phyloP scores from a whole-genome alignment of 768 basidiomycete species.

The Hysterangium stoloniferum region DNA sequence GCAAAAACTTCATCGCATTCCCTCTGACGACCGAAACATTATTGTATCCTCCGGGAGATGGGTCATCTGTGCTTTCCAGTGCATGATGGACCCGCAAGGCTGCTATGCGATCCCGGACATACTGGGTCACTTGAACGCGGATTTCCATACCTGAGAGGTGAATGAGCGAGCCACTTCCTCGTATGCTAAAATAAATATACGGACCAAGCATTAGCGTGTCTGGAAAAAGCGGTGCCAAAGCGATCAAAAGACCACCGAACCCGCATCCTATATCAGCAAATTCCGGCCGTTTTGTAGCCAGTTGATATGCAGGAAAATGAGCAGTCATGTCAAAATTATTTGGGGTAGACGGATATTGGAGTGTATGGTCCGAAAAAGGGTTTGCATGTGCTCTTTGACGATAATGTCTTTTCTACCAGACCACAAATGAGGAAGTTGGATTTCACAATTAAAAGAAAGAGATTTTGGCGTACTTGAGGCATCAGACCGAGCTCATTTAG shows the following conservation, averaged over 20 bases:
- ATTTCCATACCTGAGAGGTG: constrained; percentile 90
- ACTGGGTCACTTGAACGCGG: constrained; percentile 91
- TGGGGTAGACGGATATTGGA: constrained; percentile 81
- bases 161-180: background rate
- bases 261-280: constrained; percentile 98
- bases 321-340: constrained; percentile 68
- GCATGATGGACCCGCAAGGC: constrained; percentile 73
- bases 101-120: constrained; percentile 87
- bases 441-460: no score
- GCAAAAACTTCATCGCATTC: constrained; percentile 98
- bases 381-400: constrained; percentile 80
- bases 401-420: constrained; percentile 71
- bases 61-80: constrained; percentile 8
- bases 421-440: background rate
- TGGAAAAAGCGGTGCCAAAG: constrained; percentile 85
- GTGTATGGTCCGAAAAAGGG: constrained; percentile 80
- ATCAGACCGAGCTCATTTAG: background rate
- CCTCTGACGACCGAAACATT: constrained; percentile 93
- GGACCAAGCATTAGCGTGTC: constrained; percentile 89
- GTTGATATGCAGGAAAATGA: constrained; percentile 71
- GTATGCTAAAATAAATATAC: constrained; percentile 17
- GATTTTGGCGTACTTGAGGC: constrained; percentile 3
- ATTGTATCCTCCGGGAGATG: constrained; percentile 46
- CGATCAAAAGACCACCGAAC: constrained; percentile 88
- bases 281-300: constrained; percentile 60